Evolutionary conservation across 176 grass and related monocot genomes (phyloP).

Genomic region (Neostapfia colusana): DNA sequence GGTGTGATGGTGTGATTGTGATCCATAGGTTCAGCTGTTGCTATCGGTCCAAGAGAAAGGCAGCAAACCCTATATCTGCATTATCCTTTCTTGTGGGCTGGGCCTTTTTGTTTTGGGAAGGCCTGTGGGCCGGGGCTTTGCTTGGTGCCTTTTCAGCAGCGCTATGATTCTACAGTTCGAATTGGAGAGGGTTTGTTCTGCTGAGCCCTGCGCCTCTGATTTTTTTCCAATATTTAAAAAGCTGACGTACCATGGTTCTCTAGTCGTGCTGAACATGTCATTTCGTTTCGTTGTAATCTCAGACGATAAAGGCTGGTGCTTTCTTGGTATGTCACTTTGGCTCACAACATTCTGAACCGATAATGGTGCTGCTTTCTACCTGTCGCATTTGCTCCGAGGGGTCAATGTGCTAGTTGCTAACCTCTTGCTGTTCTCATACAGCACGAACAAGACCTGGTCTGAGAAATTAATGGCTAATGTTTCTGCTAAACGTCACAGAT

Average conservation of each 20-base stretch:
- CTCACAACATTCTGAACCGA: neutral
- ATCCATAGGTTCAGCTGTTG: neutral
- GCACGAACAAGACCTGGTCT: neutral
- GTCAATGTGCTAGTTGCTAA: constrained; percentile 5
- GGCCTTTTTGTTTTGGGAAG: neutral
- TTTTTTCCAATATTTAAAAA: neutral
- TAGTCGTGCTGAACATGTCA: constrained; percentile 10
- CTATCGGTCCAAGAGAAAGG: neutral
- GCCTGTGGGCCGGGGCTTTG: no score
- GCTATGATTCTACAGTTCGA: neutral
- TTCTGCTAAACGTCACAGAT: neutral
- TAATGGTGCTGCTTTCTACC: constrained; percentile 5
- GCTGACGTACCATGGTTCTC: neutral
- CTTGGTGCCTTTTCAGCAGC: neutral
- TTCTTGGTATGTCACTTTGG: constrained; percentile 10
- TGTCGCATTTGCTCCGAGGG: neutral
- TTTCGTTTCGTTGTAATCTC: constrained; percentile 19
- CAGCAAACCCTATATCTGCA: constrained; percentile 7
- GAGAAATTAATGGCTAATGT: neutral
- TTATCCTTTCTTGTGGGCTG: constrained; percentile 33
- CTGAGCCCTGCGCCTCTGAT: neutral
- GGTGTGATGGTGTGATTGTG: no score
- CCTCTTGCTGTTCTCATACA: neutral
- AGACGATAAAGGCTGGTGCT: constrained; percentile 1
- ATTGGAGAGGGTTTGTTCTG: neutral